Percentiles rank a stretch among this genome's conserved stretches.
Evolutionary conservation across 2,329 filamentous ascomycete genomes (phyloP).

Genomic region (Trichoderma cornu-damae): DNA sequence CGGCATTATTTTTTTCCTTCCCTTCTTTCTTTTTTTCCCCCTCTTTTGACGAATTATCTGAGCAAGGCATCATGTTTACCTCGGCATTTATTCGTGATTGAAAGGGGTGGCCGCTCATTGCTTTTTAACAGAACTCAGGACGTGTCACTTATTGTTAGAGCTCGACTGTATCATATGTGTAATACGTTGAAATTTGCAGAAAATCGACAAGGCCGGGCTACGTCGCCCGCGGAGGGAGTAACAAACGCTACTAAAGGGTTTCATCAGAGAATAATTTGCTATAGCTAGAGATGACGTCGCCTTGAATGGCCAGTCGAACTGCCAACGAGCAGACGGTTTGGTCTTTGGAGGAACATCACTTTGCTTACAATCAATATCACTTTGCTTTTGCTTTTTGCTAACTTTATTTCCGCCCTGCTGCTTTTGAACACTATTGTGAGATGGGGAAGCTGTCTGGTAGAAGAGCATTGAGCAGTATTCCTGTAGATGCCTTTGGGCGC

Average conservation of each 20-base stretch:
- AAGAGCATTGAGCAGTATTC: no score
- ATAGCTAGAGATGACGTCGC: neutral
- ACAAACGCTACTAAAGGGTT: neutral
- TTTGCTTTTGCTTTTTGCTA: conserved; percentile 13
- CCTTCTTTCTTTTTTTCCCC: conserved; percentile 19
- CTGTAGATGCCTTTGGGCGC: neutral
- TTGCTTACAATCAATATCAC: conserved; percentile 3
- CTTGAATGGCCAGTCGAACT: neutral
- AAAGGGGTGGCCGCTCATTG: conserved; percentile 6
- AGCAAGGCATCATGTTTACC: conserved; percentile 11
- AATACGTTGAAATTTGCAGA: conserved; percentile 19
- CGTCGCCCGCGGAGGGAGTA: neutral
- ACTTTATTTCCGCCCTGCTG: neutral
- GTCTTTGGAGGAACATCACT: neutral
- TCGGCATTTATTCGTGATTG: conserved; percentile 4
- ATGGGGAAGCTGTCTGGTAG: no score
- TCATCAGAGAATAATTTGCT: neutral
- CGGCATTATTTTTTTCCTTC: conserved; percentile 20
- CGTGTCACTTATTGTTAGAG: conserved; percentile 15
- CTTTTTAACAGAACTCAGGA: conserved; percentile 1
- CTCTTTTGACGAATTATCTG: conserved; percentile 15
- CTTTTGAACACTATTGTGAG: neutral
- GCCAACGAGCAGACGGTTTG: neutral
- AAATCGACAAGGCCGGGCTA: neutral
- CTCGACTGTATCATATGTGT: conserved; percentile 25